phyloP scores from a whole-genome alignment of 768 basidiomycete genomes.

The Rhizopogon vulgaris region DNA sequence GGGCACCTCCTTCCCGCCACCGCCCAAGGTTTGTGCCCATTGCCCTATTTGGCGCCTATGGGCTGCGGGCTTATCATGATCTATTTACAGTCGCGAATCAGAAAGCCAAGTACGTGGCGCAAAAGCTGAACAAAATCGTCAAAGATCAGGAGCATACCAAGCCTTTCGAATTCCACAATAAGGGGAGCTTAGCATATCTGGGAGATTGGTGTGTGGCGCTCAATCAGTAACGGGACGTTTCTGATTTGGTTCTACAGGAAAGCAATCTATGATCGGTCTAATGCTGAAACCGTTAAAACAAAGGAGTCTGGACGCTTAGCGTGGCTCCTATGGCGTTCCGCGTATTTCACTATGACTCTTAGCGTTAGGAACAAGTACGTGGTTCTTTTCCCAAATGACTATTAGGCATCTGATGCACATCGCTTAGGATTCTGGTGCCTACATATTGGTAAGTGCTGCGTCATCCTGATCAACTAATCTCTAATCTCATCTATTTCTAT shows the following conservation, averaged over 20 bases:
- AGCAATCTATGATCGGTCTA: slow-evolving; percentile 68
- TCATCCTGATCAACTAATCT: slow-evolving; percentile 3
- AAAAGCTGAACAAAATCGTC: slow-evolving; percentile 59
- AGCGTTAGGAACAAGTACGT: slow-evolving; percentile 66
- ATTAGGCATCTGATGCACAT: slow-evolving; percentile 7
- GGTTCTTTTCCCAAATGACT: slow-evolving; percentile 1
- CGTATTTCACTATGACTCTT: slow-evolving; percentile 75
- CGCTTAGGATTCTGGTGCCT: slow-evolving; percentile 53
- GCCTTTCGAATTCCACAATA: slow-evolving; percentile 67
- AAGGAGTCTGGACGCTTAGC: slow-evolving; percentile 65
- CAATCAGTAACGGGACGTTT: not conserved
- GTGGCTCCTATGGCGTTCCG: slow-evolving; percentile 77
- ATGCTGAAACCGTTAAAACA: slow-evolving; percentile 40
- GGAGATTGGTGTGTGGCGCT: slow-evolving; percentile 55
- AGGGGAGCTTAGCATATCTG: slow-evolving; percentile 75
- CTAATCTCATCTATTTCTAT: not conserved
- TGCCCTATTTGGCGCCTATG: slow-evolving; percentile 9
- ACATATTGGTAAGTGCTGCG: slow-evolving; percentile 50
- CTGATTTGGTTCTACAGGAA: slow-evolving; percentile 40
- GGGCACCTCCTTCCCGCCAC: slow-evolving; percentile 68
- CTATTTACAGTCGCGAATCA: slow-evolving; percentile 60
- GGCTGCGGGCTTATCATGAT: slow-evolving; percentile 16
- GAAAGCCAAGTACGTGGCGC: slow-evolving; percentile 62
- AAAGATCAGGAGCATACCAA: slow-evolving; percentile 39
- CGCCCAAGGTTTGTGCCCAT: slow-evolving; percentile 56